Evolutionary conservation across 1,284 basidiomycete genomes (phyloP).

Genomic region (Coniferiporia weirii): DNA sequence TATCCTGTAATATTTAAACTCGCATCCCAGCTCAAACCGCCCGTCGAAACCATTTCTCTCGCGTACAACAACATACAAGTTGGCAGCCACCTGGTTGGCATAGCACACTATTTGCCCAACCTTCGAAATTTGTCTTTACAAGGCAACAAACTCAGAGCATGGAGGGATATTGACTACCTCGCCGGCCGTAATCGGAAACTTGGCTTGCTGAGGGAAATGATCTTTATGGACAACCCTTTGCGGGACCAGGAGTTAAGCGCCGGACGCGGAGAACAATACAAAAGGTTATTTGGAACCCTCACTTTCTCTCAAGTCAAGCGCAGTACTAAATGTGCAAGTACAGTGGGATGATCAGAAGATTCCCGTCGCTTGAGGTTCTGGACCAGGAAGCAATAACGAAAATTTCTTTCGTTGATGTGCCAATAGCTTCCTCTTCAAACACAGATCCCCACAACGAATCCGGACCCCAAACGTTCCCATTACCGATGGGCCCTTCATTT

Average conservation of each 20-base stretch:
- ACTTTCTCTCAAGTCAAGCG: constrained; percentile 19
- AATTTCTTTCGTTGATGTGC: constrained; percentile 65
- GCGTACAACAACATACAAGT: constrained; percentile 50
- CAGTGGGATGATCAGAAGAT: constrained; percentile 69
- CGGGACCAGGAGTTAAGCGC: constrained; percentile 56
- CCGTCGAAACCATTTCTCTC: constrained; percentile 75
- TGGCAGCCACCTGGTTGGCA: constrained; percentile 46
- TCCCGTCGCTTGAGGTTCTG: constrained; percentile 65
- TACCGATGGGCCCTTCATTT: constrained; percentile 68
- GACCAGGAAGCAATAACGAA: constrained; percentile 72
- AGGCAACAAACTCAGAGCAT: constrained; percentile 60
- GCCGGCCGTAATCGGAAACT: constrained; percentile 53
- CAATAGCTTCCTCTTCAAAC: constrained; percentile 37
- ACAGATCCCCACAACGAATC: constrained; percentile 34
- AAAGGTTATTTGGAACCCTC: constrained; percentile 44
- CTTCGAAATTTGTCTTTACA: constrained; percentile 81
- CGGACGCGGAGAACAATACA: constrained; percentile 53
- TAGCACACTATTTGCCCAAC: constrained; percentile 64
- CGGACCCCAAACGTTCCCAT: constrained; percentile 63
- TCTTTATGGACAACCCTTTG: constrained; percentile 78
- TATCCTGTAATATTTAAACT: constrained; percentile 83
- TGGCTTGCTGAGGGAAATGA: constrained; percentile 64
- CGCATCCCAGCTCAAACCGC: constrained; percentile 70
- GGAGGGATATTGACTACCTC: constrained; percentile 64
- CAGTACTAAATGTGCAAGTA: constrained; percentile 20